Percentiles rank a stretch among this genome's conserved stretches.
Evolutionary conservation across 805 yeast genomes (phyloP).

Genomic region (Diddensiella transvaalensis): DNA sequence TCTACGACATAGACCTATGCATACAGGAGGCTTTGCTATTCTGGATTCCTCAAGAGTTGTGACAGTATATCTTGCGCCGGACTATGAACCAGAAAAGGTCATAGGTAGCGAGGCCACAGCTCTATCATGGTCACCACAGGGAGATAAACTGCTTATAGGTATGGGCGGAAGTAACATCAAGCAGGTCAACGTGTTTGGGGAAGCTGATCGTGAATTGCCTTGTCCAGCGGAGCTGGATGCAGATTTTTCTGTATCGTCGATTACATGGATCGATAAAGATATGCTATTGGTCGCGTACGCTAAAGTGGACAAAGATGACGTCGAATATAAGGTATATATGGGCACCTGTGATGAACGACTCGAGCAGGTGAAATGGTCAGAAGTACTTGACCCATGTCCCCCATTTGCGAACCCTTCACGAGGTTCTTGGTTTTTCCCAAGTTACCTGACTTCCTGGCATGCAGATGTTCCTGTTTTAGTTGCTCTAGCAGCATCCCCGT

Average conservation of each 20-base stretch:
- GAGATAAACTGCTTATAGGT: conserved; percentile 26
- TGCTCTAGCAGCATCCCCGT: conserved; percentile 56
- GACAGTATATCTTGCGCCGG: conserved; percentile 2
- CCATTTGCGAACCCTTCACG: conserved; percentile 30
- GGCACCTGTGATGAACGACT: conserved; percentile 10
- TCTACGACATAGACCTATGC: conserved; percentile 18
- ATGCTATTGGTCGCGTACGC: conserved; percentile 24
- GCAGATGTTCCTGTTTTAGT: conserved; percentile 28
- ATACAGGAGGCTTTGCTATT: conserved; percentile 16
- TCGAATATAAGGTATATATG: conserved; percentile 21
- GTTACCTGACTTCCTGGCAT: conserved; percentile 23
- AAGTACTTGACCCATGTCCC: conserved; percentile 28
- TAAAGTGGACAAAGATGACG: conserved; percentile 17
- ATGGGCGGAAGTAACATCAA: conserved; percentile 19
- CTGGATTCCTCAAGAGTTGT: conserved; percentile 15
- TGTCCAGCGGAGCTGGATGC: conserved; percentile 15
- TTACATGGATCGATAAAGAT: conserved; percentile 23
- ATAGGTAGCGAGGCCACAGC: conserved; percentile 13
- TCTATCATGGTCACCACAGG: conserved; percentile 28
- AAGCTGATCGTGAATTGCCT: conserved; percentile 5
- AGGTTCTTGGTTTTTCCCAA: conserved; percentile 26
- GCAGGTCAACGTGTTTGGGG: conserved; percentile 19
- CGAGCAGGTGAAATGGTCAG: conserved; percentile 11
- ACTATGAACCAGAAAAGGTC: neutral
- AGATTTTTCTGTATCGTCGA: conserved; percentile 5